phyloP scores from a whole-genome alignment of 768 basidiomycete genomes.

The Antrodiella citrinella region DNA sequence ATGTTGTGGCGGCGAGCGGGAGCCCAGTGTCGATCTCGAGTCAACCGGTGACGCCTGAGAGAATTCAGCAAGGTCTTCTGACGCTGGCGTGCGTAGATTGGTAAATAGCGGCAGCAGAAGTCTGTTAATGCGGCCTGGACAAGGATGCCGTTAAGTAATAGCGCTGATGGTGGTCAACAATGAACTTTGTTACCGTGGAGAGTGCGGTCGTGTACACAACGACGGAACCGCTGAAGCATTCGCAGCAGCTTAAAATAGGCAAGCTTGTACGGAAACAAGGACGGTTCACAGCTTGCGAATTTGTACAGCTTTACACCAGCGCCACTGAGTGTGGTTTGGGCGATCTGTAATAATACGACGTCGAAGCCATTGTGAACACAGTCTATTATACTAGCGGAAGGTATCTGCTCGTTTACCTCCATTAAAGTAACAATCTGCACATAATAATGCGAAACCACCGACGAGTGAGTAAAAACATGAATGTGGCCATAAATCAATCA shows the following conservation, averaged over 20 bases:
- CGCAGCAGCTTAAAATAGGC: conserved; percentile 42
- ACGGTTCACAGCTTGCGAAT: conserved; percentile 37
- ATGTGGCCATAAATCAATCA: background rate
- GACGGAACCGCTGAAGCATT: conserved; percentile 6
- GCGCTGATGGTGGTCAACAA: background rate
- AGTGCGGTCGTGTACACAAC: conserved; percentile 5
- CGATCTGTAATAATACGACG: conserved; percentile 28
- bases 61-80: conserved; percentile 12
- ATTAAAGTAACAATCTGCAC: conserved; percentile 38
- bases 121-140: conserved; percentile 24
- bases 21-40: background rate
- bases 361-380: conserved; percentile 4
- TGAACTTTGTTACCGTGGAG: conserved; percentile 6
- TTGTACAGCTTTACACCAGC: conserved; percentile 35
- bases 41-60: background rate
- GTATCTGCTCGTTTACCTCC: too few species aligned
- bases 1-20: background rate
- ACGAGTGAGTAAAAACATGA: background rate
- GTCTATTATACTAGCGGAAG: too few species aligned
- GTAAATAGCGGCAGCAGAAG: conserved; percentile 27
- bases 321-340: conserved; percentile 36
- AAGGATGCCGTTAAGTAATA: background rate
- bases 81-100: conserved; percentile 22
- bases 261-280: conserved; percentile 33
- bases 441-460: background rate